Evolutionary conservation across 257 asterid genomes (phyloP).

Genomic region (Gentiana dahurica): DNA sequence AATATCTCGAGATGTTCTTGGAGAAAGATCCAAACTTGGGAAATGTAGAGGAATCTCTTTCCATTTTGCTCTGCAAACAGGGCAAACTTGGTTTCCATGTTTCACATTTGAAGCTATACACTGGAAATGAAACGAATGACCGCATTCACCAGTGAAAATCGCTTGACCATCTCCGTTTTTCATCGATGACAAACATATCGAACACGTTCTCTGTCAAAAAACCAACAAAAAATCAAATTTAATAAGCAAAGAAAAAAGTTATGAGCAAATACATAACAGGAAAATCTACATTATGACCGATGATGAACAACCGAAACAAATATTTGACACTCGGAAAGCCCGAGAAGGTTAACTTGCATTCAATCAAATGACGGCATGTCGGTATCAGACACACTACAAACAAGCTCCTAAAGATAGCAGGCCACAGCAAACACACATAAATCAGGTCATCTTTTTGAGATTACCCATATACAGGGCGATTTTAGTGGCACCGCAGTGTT

Average conservation of each 20-base stretch:
- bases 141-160: slow-evolving; percentile 89
- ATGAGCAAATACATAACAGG: too few relatives aligned
- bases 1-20: slow-evolving; percentile 27
- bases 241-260: slow-evolving; percentile 6
- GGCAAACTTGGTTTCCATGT: slow-evolving; percentile 90
- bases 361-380: too few relatives aligned
- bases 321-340: neutral
- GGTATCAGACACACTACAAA: too few relatives aligned
- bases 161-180: slow-evolving; percentile 90
- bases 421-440: too few relatives aligned
- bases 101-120: slow-evolving; percentile 92
- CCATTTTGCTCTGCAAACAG: slow-evolving; percentile 93
- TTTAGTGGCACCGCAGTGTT: too few relatives aligned
- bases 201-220: slow-evolving; percentile 62
- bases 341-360: neutral
- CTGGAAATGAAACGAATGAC: slow-evolving; percentile 92
- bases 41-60: slow-evolving; percentile 59
- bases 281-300: neutral
- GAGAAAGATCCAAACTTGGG: slow-evolving; percentile 41
- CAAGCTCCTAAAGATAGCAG: too few relatives aligned
- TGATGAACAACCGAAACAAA: neutral
- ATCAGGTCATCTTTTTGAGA: too few relatives aligned
- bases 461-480: too few relatives aligned
- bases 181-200: slow-evolving; percentile 86
- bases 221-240: slow-evolving; percentile 3